These are phyloP conservation scores for Saturnispora dispora DNA, from an alignment of 805 yeast species.

Conservation along the genomic window DNA sequence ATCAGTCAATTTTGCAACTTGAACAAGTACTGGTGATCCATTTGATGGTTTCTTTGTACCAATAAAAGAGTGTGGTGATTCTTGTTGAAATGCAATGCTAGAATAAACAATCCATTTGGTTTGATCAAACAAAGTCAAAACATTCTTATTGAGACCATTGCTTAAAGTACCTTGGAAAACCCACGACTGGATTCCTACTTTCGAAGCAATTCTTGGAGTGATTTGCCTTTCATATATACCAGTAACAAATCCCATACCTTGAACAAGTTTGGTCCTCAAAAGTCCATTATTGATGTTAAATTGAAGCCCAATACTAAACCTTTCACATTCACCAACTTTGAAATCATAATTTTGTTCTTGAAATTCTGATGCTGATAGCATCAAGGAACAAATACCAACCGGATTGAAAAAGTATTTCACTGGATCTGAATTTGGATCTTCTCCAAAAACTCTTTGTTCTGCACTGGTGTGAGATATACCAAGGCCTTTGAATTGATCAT, in stretches of 20 bases:
- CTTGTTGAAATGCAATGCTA: constrained; percentile 11
- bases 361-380: constrained; percentile 40
- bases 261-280: constrained; percentile 47
- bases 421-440: constrained; percentile 39
- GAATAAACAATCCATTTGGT: constrained; percentile 59
- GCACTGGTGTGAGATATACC: constrained; percentile 57
- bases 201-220: constrained; percentile 47
- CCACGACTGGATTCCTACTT: constrained; percentile 54
- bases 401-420: constrained; percentile 55
- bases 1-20: constrained; percentile 37
- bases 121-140: constrained; percentile 44
- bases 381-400: constrained; percentile 54
- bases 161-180: constrained; percentile 30
- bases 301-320: constrained; percentile 27
- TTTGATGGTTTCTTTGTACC: constrained; percentile 28
- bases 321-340: constrained; percentile 24
- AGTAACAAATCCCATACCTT: constrained; percentile 77
- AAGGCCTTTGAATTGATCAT: constrained; percentile 40
- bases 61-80: constrained; percentile 21
- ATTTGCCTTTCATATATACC: constrained; percentile 44
- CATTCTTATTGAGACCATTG: constrained; percentile 43
- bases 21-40: constrained; percentile 35
- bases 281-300: constrained; percentile 28
- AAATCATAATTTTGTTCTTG: constrained; percentile 16
- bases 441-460: constrained; percentile 60